A percentile compares a stretch with the other conserved stretches of the same genome.
These are phyloP conservation scores for Kokia cookei DNA, from an alignment of 441 rosid species.

Conservation along the genomic window DNA sequence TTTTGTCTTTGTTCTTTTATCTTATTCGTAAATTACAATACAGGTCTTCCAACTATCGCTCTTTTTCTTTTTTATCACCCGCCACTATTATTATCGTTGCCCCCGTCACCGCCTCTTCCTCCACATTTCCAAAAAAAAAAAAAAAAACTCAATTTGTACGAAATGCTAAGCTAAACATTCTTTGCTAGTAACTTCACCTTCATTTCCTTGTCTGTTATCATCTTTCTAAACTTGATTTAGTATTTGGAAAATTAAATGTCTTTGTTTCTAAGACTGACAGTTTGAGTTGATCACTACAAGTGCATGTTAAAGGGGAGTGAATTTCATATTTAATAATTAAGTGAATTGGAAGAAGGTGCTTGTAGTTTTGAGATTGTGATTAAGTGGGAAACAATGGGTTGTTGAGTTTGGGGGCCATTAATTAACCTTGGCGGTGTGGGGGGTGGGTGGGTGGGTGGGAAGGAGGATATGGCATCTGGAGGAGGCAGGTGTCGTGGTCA, in stretches of 20 bases:
- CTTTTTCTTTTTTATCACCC: too few species aligned
- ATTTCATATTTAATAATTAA: too few species aligned
- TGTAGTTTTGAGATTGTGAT: neutral
- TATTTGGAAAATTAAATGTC: neutral
- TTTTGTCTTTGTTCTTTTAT: too few species aligned
- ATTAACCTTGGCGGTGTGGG: slow-evolving; percentile 12
- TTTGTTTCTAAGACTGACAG: too few species aligned
- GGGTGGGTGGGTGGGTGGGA: neutral
- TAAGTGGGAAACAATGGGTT: neutral
- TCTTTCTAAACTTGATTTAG: neutral
- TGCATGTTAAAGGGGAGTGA: too few species aligned
- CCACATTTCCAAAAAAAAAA: too few species aligned
- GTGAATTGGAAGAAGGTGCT: too few species aligned
- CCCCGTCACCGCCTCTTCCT: too few species aligned
- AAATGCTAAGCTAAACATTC: slow-evolving; percentile 35
- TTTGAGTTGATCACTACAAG: too few species aligned
- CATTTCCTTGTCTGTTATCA: neutral
- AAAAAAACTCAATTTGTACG: neutral
- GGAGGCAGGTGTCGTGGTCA: slow-evolving; percentile 50
- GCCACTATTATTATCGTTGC: too few species aligned
- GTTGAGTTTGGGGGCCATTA: slow-evolving; percentile 17
- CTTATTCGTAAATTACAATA: too few species aligned
- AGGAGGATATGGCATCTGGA: slow-evolving; percentile 43
- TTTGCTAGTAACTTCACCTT: slow-evolving; percentile 19
- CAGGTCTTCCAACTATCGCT: too few species aligned